phyloP scores from a whole-genome alignment of 2,329 filamentous ascomycete genomes.

The Rhynchosporium secalis region DNA sequence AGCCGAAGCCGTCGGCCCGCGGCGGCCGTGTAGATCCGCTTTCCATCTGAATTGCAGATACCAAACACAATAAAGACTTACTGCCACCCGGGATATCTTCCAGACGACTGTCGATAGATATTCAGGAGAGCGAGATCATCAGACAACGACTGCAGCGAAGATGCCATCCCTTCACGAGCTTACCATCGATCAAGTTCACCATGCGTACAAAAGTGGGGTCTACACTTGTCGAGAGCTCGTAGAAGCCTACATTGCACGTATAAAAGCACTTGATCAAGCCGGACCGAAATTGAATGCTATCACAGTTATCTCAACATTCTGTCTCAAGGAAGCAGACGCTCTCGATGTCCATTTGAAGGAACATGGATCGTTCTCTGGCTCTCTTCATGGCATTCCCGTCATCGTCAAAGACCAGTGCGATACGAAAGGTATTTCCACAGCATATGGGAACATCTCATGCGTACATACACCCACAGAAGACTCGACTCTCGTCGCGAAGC shows the following conservation, averaged over 20 bases:
- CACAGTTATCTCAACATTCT: constrained; percentile 15
- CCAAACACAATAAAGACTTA: no score
- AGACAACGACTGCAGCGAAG: neutral
- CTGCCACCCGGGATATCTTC: no score
- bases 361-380: constrained; percentile 24
- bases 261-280: constrained; percentile 19
- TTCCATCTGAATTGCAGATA: no score
- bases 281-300: constrained; percentile 24
- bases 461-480: constrained; percentile 22
- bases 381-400: constrained; percentile 58
- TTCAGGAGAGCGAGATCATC: neutral
- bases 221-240: constrained; percentile 25
- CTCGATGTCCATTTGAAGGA: constrained; percentile 18
- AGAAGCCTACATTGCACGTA: constrained; percentile 21
- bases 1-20: no score
- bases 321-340: constrained; percentile 20
- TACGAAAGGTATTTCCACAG: constrained; percentile 54
- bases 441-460: constrained; percentile 26
- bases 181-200: constrained; percentile 22
- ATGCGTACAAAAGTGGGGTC: constrained; percentile 18
- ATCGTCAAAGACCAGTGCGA: constrained; percentile 62
- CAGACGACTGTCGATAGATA: no score
- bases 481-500: constrained; percentile 23
- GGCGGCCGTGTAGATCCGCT: no score
- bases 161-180: constrained; percentile 24